Percentiles rank a stretch among this genome's conserved stretches.
Conservation (phyloP, 352 stramenopile species). For the Thraustochytrium striatum region DNA sequence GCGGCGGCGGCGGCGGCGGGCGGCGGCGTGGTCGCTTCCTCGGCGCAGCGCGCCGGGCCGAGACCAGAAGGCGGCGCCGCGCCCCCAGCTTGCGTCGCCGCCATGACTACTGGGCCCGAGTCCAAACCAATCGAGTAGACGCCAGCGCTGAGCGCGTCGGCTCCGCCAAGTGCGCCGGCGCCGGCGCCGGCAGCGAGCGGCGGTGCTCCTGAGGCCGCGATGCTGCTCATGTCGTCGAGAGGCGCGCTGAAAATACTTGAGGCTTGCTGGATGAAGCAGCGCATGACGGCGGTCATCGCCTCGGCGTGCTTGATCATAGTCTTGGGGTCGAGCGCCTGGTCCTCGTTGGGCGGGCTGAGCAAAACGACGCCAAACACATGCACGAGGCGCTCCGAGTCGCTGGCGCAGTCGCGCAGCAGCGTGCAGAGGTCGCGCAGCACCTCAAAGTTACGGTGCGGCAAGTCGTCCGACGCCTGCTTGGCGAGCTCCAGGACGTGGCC, state of each 20-base stretch:
- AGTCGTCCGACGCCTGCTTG: not conserved
- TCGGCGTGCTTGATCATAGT: conserved; percentile 34
- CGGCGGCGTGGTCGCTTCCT: too few relatives aligned
- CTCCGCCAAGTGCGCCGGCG: too few relatives aligned
- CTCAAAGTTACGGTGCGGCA: conserved; percentile 21
- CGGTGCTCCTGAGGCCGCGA: too few relatives aligned
- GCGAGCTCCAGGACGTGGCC: not conserved
- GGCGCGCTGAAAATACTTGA: not conserved
- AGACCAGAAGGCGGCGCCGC: too few relatives aligned
- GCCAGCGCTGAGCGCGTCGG: too few relatives aligned
- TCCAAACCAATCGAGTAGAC: too few relatives aligned
- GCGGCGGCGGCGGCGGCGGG: too few relatives aligned
- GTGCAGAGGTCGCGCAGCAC: conserved; percentile 11
- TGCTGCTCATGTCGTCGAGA: too few relatives aligned
- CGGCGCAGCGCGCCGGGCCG: too few relatives aligned
- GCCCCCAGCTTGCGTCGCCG: too few relatives aligned
- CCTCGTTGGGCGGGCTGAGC: not conserved
- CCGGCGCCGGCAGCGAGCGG: too few relatives aligned
- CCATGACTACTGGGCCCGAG: too few relatives aligned
- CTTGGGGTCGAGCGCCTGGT: not conserved
- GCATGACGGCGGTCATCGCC: conserved; percentile 17
- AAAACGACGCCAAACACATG: conserved; percentile 33
- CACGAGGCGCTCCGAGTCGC: conserved; percentile 8
- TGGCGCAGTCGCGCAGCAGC: conserved; percentile 26
- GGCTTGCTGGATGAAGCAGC: conserved; percentile 10